A percentile compares a stretch with the other conserved stretches of the same genome.
Evolutionary conservation across 306 rosid genomes (phyloP).

Genomic region (Vigna trinervia): DNA sequence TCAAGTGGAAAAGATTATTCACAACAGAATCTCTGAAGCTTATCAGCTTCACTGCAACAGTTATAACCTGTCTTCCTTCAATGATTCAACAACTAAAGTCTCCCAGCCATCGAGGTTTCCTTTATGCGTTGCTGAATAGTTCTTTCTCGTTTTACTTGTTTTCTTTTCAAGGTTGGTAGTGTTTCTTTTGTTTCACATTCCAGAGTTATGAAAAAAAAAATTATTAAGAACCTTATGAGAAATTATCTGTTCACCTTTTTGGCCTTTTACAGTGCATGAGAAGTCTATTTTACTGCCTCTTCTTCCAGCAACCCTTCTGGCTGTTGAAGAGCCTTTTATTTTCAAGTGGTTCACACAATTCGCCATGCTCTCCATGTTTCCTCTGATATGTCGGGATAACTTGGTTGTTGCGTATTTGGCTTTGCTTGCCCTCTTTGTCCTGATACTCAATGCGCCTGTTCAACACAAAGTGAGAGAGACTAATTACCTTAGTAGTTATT

Average conservation of each 20-base stretch:
- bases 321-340: slow-evolving; percentile 77
- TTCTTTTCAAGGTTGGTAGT: slow-evolving; percentile 85
- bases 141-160: slow-evolving; percentile 86
- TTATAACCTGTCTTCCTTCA: slow-evolving; percentile 80
- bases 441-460: slow-evolving; percentile 52
- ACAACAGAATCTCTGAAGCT: slow-evolving; percentile 67
- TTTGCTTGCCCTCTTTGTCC: slow-evolving; percentile 59
- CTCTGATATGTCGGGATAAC: slow-evolving; percentile 72
- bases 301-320: slow-evolving; percentile 86
- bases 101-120: slow-evolving; percentile 82
- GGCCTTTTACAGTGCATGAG: slow-evolving; percentile 76
- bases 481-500: slow-evolving; percentile 24
- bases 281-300: slow-evolving; percentile 91
- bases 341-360: slow-evolving; percentile 61
- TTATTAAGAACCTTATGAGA: neutral
- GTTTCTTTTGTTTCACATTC: neutral
- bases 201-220: slow-evolving; percentile 3
- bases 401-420: slow-evolving; percentile 73
- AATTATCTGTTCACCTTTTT: slow-evolving; percentile 26
- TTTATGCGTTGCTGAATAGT: slow-evolving; percentile 80
- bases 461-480: slow-evolving; percentile 44
- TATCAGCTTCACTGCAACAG: slow-evolving; percentile 72
- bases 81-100: slow-evolving; percentile 83
- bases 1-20: slow-evolving; percentile 92
- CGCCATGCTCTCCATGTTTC: slow-evolving; percentile 87